phyloP scores from a whole-genome alignment of 169 alveolate species.

The Plasmodium coatneyi region DNA sequence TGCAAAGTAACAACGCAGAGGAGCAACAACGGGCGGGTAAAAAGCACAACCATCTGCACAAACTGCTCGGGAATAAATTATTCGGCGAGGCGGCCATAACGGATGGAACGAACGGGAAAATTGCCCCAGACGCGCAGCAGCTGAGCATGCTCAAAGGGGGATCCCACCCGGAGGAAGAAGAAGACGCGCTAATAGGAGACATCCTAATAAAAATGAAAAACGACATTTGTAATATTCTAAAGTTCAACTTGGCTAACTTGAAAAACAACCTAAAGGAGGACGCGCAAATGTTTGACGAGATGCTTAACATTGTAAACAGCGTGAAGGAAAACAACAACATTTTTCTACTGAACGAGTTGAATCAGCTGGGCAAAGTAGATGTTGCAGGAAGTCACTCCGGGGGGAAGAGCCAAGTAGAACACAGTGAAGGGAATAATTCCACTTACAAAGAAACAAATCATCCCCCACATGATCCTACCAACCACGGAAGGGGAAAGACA shows the following conservation, averaged over 20 bases:
- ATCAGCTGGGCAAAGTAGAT: not conserved
- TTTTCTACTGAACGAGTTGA: slow-evolving; percentile 25
- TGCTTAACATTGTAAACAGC: slow-evolving; percentile 14
- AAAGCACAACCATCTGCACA: not conserved
- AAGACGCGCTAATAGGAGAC: slow-evolving; percentile 52
- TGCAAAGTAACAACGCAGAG: not conserved
- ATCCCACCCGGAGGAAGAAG: slow-evolving; percentile 10
- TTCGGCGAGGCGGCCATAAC: not conserved
- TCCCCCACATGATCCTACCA: not conserved
- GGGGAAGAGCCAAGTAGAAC: not conserved
- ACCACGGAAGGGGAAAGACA: not conserved
- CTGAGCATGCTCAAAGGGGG: not conserved
- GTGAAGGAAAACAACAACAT: slow-evolving; percentile 56
- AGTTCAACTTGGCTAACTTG: slow-evolving; percentile 25
- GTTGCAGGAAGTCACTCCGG: not conserved
- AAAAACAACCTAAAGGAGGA: slow-evolving; percentile 4
- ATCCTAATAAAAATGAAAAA: slow-evolving; percentile 60
- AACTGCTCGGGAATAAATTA: not conserved
- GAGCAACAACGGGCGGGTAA: not conserved
- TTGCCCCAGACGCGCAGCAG: not conserved
- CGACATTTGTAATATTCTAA: slow-evolving; percentile 45
- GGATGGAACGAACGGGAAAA: not conserved
- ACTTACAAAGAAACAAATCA: not conserved
- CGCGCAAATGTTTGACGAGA: slow-evolving; percentile 10
- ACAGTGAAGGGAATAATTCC: not conserved